Evolutionary conservation across 176 grass and related monocot species (phyloP).

Genomic region (Eleusine indica): DNA sequence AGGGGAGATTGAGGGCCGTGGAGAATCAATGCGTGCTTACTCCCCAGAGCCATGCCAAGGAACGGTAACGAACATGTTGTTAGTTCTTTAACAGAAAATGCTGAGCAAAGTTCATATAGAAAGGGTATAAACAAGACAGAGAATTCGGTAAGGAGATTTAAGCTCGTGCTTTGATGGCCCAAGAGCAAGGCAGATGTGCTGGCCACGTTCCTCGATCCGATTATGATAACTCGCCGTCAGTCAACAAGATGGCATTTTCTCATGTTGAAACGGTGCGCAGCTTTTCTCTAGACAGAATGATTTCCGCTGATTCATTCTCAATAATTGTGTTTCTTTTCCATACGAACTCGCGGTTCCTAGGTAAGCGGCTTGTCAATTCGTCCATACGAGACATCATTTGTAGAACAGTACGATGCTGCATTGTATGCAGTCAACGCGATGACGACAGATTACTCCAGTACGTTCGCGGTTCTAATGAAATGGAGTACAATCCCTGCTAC

Average conservation of each 20-base stretch:
- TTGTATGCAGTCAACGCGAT: background rate
- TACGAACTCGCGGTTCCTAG: background rate
- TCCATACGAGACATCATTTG: background rate
- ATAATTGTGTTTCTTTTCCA: slow-evolving; percentile 25
- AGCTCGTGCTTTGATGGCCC: background rate
- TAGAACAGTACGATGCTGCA: background rate
- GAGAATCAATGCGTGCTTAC: background rate
- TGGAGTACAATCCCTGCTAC: too few relatives aligned
- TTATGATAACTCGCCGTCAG: background rate
- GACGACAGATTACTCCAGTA: too few relatives aligned
- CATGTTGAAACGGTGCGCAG: background rate
- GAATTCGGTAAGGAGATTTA: background rate
- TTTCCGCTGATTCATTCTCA: background rate
- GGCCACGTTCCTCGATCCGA: slow-evolving; percentile 44
- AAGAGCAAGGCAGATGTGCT: slow-evolving; percentile 21
- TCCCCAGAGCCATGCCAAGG: slow-evolving; percentile 4
- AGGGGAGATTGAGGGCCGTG: background rate
- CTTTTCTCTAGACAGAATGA: slow-evolving; percentile 2
- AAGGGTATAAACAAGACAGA: background rate
- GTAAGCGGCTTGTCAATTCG: slow-evolving; percentile 6
- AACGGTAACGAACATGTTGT: slow-evolving; percentile 16
- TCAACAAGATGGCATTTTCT: slow-evolving; percentile 20
- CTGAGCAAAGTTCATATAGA: background rate
- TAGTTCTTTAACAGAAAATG: slow-evolving; percentile 23
- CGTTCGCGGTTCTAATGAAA: too few relatives aligned